Conservation (phyloP, 371 early-diverging fungal species). For the Haplosporangium sp. region DNA sequence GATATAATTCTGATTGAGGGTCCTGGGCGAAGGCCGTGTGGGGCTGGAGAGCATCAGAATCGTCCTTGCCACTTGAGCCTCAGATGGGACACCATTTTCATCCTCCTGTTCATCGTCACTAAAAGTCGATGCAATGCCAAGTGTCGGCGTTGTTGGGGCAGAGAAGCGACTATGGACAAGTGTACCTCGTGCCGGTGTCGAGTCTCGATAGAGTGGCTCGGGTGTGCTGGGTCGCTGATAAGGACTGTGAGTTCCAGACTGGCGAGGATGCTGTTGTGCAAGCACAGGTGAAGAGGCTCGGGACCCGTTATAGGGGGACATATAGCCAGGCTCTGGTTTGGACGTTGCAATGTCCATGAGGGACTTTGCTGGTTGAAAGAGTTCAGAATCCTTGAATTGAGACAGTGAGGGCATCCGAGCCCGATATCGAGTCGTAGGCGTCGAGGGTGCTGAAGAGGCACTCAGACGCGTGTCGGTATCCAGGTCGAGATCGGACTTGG, state of each 20-base stretch:
- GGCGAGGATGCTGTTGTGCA: background rate
- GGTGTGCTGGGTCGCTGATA: conserved; percentile 13
- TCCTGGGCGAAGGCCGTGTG: conserved; percentile 36
- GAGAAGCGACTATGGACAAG: conserved; percentile 11
- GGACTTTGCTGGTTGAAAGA: conserved; percentile 48
- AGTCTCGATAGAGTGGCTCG: conserved; percentile 32
- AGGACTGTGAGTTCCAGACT: conserved; percentile 7
- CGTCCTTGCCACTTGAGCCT: conserved; percentile 34
- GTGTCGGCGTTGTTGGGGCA: conserved; percentile 17
- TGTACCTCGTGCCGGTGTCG: conserved; percentile 12
- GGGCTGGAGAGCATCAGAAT: conserved; percentile 53
- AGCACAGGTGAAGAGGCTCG: conserved; percentile 4
- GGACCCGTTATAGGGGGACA: conserved; percentile 22
- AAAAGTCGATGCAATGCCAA: conserved; percentile 1
- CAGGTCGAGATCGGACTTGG: no score
- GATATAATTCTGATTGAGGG: conserved; percentile 32
- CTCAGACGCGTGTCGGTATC: no score
- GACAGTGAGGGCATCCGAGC: conserved; percentile 44
- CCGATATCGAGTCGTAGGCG: conserved; percentile 16
- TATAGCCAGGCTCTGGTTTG: conserved; percentile 43
- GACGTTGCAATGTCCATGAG: conserved; percentile 50
- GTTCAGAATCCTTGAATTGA: conserved; percentile 44
- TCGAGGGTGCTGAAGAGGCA: conserved; percentile 12
- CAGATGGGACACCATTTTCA: conserved; percentile 25
- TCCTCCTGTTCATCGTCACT: conserved; percentile 17